Evolutionary conservation across 768 basidiomycete species (phyloP).

Genomic region (Pisolithus microcarpus): DNA sequence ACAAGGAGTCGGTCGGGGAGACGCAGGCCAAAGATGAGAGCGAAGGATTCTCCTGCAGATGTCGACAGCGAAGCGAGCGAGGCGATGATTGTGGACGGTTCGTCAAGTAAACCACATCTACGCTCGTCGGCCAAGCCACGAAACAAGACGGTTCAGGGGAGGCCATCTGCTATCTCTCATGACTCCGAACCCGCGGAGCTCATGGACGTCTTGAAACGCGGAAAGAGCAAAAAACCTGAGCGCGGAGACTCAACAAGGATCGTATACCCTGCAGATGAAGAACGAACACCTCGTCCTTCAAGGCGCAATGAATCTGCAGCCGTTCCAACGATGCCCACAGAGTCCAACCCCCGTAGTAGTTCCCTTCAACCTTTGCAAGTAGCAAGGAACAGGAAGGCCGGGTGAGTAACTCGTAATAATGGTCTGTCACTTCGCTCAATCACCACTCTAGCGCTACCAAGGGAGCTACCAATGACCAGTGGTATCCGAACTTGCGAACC

Average conservation of each 20-base stretch:
- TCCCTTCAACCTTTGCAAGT: constrained; percentile 11
- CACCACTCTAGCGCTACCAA: too few species aligned
- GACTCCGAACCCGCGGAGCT: constrained; percentile 1
- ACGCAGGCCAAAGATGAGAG: neutral
- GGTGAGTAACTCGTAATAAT: constrained; percentile 8
- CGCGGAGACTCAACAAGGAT: neutral
- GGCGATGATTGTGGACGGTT: constrained; percentile 24
- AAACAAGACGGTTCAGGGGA: neutral
- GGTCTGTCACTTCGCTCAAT: neutral
- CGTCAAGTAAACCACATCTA: constrained; percentile 5
- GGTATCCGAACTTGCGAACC: constrained; percentile 9
- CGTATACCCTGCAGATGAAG: constrained; percentile 8
- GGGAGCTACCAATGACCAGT: constrained; percentile 5
- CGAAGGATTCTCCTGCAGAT: neutral
- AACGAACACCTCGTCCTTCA: constrained; percentile 21
- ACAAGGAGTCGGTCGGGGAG: neutral
- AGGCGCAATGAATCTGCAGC: neutral
- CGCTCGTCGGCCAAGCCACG: constrained; percentile 2
- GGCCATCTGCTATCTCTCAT: constrained; percentile 1
- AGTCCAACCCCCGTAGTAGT: neutral
- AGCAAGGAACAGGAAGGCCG: constrained; percentile 9
- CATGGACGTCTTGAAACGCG: neutral
- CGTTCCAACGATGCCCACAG: neutral
- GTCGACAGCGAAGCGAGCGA: constrained; percentile 17
- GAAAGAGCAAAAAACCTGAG: neutral